Evolutionary conservation across 1,284 basidiomycete species (phyloP).

Genomic region (Ceraceosorus bombacis): DNA sequence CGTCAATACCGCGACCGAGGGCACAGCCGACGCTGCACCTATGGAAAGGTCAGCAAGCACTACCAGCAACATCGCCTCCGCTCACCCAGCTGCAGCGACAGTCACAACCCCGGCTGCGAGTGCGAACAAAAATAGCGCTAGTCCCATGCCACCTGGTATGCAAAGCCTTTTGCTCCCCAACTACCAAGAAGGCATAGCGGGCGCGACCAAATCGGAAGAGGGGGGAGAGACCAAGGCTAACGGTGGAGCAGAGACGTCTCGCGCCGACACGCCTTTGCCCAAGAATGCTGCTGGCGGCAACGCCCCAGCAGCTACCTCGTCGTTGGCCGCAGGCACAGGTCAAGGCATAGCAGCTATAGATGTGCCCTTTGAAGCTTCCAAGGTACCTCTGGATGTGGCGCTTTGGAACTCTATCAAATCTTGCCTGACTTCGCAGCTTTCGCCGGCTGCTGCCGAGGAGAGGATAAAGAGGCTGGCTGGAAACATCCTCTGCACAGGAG

Average conservation of each 20-base stretch:
- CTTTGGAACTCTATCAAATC: conserved; percentile 70
- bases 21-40: not conserved
- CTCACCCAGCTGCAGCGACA: too few species aligned
- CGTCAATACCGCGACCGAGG: not conserved
- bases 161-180: conserved; percentile 9
- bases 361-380: conserved; percentile 73
- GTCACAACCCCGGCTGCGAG: too few species aligned
- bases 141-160: conserved; percentile 5
- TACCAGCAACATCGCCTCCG: too few species aligned
- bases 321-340: not conserved
- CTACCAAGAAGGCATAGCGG: not conserved
- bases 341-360: conserved; percentile 55
- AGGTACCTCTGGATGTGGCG: conserved; percentile 85
- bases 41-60: not conserved
- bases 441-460: conserved; percentile 57
- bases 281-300: too few species aligned
- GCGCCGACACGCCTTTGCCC: conserved; percentile 5
- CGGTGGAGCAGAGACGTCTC: conserved; percentile 2
- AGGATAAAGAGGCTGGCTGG: conserved; percentile 81
- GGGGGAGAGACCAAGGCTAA: not conserved
- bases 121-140: conserved; percentile 6
- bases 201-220: not conserved
- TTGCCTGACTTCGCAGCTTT: conserved; percentile 16
- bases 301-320: conserved; percentile 2
- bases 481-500: conserved; percentile 79